Base-by-base conservation (phyloP, 2,329 filamentous ascomycete genomes). In the Sclerotinia nivalis region DNA sequence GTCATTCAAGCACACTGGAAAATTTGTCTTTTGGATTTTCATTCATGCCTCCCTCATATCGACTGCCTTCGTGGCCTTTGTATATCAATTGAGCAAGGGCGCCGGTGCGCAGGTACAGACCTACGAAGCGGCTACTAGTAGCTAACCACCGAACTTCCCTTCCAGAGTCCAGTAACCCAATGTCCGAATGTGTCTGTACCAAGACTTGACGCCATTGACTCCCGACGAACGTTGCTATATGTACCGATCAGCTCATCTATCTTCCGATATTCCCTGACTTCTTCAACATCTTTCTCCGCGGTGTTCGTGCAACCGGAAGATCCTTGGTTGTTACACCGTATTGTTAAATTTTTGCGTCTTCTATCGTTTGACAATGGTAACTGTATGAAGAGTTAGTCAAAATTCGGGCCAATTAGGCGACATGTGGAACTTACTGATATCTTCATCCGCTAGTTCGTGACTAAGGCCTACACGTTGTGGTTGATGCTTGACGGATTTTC, bases 401-500 rank as follows among this genome's bases (percentile, higher is more conserved):
- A 55, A 28, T 28, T 31, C 49, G 64, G 22, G n/a, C 7, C 34
- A 56, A 34, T 22, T 45, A 2, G 34, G 12, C 31, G 6, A 67
- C 8, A n/a, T 37, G 55, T 22, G 55, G 15, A 28, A 73, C 76
- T 75, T 73, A 78, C 77, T 93, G 82, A 99, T 97, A 83, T 99
- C 96, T 83, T 99, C 96, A 80, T 99, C 96, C 70, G 89, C 93
- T 78, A 99, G 85, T 84, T 97, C 93, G 80, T 99, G 96, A 67
- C 87, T 84, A 74, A 99, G 86, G 64, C 96, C 96, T 73, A 98
- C 96, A 78, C 94, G 89, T 83, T 99, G 96, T 74, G 96, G 96
- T 83, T 98, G 96, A 83, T 99, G 96, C 86, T 98, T 98, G 75
- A 98, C 95, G 69, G 94, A 97, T 80, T 95, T 96, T 75, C 96